Evolutionary conservation across 225 moss, liverwort and hornwort species (phyloP).

Genomic region (Pseudisothecium myosuroides): DNA sequence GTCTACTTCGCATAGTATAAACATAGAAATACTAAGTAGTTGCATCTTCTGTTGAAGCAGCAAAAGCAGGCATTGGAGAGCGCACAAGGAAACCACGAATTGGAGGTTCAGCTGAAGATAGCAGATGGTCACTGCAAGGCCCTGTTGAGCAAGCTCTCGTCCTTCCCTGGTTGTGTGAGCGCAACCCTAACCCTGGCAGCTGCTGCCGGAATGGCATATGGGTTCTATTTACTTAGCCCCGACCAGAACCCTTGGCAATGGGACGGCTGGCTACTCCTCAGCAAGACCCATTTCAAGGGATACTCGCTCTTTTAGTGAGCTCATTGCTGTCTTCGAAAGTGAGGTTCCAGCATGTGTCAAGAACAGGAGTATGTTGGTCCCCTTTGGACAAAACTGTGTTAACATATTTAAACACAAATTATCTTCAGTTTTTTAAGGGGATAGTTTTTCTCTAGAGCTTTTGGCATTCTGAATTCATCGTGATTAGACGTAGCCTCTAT

Average conservation of each 20-base stretch:
- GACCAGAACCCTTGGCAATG: conserved; percentile 88
- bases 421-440: conserved; percentile 1
- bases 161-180: conserved; percentile 39
- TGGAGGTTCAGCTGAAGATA: conserved; percentile 50
- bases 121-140: conserved; percentile 68
- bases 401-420: not conserved
- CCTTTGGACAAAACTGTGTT: conserved; percentile 1
- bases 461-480: not conserved
- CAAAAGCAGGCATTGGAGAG: conserved; percentile 46
- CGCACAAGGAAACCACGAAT: conserved; percentile 25
- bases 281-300: conserved; percentile 57
- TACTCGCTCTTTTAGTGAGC: conserved; percentile 3
- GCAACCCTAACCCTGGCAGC: conserved; percentile 51
- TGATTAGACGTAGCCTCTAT: not conserved
- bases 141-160: conserved; percentile 58
- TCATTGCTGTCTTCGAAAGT: not conserved
- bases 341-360: not conserved
- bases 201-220: conserved; percentile 44
- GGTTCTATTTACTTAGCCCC: conserved; percentile 70
- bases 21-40: not conserved
- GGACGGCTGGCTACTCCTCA: conserved; percentile 84
- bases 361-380: not conserved
- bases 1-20: not conserved
- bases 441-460: not conserved
- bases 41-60: conserved; percentile 22